Evolutionary conservation across 2,329 filamentous ascomycete genomes (phyloP), one percentile per base, ranked within the genome.

Genomic region (Thielaviopsis euricoi): DNA sequence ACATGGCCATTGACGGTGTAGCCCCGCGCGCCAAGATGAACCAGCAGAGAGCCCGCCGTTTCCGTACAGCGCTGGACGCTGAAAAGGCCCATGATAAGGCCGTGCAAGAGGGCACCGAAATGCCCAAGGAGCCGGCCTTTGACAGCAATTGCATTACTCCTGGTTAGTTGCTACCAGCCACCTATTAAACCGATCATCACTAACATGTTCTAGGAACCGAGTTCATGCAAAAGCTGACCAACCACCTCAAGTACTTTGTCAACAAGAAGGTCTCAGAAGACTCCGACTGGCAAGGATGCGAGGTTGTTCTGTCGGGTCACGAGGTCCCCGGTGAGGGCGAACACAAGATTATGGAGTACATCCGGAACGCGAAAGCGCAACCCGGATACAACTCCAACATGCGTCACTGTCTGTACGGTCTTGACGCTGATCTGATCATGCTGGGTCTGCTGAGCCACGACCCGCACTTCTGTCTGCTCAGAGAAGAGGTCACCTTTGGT

Each of bases 321-420:
- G 94, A 98, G 71, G 91, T 97, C 25, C 93, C 93, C 6, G 93
- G 93, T 65, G 94, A 98, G 73, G 93, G 93, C 65, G 93, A 98
- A 71, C 93, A 98, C 76, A 98, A 98, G 75, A 95, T 98, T 72
- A 98, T 98, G 93, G 94, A 98, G 72, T 98, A 98, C 71, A 98
- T 98, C 70, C 87, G 93, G 64, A 88, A 94, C 71, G 88, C 93
- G 62, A 97, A 97, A 76, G 89, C 91, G 53, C 93, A 98, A 71
- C 87, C 87, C 1, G 82, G 85, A 62, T 98, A 98, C 71, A 85
- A 95, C 69, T 80, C 88, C 54, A 97, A 98, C 66, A 82, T 95
- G 62, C 87, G 93, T 59, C 93, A 98, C 72, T 98, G 94, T 71
- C 77, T 98, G 62, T 98, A 98, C 71, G 94, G 94, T 23, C 79